These are phyloP conservation scores for Botryotinia convoluta DNA, from an alignment of 2,329 filamentous ascomycete genomes.

Conservation along the genomic window DNA sequence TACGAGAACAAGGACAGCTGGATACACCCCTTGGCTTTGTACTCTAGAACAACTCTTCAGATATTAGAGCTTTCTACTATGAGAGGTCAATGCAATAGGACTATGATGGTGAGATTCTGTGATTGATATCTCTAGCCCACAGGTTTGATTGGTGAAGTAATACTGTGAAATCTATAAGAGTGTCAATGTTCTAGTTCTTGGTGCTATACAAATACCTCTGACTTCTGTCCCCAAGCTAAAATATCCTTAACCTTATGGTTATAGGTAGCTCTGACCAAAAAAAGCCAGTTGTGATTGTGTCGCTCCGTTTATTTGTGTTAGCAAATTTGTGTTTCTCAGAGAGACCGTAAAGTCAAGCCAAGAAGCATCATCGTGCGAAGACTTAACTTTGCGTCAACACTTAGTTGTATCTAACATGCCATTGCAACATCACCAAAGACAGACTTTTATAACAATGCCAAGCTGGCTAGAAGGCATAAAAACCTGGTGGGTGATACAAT, in stretches of 20 bases:
- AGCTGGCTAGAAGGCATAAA: not conserved
- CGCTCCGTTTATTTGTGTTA: not conserved
- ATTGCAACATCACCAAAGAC: not conserved
- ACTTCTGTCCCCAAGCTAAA: not conserved
- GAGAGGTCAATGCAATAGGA: not conserved
- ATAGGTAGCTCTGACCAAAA: not conserved
- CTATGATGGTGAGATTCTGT: not conserved
- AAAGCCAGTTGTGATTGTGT: not conserved
- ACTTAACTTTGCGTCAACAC: not conserved
- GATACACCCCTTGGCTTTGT: not conserved
- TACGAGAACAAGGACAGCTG: not conserved
- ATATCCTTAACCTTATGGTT: not conserved
- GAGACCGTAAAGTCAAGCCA: not conserved
- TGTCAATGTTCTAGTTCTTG: not conserved
- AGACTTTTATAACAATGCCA: not conserved
- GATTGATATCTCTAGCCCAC: not conserved
- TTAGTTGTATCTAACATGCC: not conserved
- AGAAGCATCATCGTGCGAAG: not conserved
- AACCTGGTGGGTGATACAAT: not conserved
- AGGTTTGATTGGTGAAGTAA: not conserved
- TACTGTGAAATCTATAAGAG: not conserved
- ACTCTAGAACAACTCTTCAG: not conserved
- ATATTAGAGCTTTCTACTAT: not conserved
- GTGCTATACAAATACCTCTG: not conserved
- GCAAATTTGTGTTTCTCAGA: not conserved